These are phyloP conservation scores for Pestalotiopsis sp. DNA, from an alignment of 2,329 filamentous ascomycete genomes.

Conservation along the genomic window DNA sequence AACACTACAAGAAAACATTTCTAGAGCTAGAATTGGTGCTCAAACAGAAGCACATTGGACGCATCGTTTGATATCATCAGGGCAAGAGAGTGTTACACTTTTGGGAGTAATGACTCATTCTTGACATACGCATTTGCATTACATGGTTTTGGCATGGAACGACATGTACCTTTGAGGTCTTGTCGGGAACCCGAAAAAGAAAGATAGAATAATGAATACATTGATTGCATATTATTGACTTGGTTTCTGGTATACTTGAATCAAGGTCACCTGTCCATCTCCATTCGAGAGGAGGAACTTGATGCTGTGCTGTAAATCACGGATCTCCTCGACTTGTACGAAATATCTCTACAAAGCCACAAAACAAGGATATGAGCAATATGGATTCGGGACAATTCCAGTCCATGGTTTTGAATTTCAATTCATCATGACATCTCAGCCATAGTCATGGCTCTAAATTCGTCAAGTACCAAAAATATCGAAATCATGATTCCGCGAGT, in stretches of 20 bases:
- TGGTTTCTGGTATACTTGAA: too few relatives aligned
- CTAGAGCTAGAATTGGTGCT: not conserved
- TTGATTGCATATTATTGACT: not conserved
- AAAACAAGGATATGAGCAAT: too few relatives aligned
- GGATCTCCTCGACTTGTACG: too few relatives aligned
- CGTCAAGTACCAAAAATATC: not conserved
- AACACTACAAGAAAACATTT: not conserved
- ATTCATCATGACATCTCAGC: not conserved
- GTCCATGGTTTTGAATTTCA: not conserved
- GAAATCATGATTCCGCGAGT: not conserved
- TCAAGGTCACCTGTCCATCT: too few relatives aligned
- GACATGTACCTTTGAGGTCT: not conserved
- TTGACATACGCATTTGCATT: not conserved
- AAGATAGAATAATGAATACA: constrained; percentile 4
- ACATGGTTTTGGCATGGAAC: not conserved
- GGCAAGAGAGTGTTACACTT: not conserved
- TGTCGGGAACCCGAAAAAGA: not conserved
- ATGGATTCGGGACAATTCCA: not conserved
- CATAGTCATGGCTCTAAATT: not conserved
- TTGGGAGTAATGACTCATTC: not conserved
- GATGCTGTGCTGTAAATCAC: too few relatives aligned
- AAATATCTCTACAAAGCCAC: too few relatives aligned
- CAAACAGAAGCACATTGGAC: too few relatives aligned
- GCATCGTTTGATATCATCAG: not conserved
- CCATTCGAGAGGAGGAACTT: too few relatives aligned